These are phyloP conservation scores for Coemansia sp. DNA, from an alignment of 192 early-diverging fungal genomes.

Conservation along the genomic window DNA sequence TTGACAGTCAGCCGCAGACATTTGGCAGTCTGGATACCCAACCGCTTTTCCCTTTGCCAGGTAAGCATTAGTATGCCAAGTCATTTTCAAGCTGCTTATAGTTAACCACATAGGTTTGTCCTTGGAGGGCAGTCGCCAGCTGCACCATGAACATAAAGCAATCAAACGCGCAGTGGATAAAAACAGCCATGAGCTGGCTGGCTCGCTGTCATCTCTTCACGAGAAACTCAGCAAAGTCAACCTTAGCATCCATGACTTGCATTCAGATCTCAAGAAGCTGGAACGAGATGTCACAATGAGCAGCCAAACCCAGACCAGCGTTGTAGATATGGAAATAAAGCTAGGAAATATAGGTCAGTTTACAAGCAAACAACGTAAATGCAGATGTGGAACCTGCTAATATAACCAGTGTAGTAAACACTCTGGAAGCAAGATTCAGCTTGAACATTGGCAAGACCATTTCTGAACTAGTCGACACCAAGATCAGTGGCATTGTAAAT, in stretches of 20 bases:
- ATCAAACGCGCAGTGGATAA: constrained; percentile 38
- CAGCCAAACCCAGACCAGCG: constrained; percentile 12
- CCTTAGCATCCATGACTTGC: constrained; percentile 44
- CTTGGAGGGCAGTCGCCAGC: constrained; percentile 24
- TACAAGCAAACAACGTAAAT: too few species aligned
- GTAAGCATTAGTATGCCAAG: constrained; percentile 6
- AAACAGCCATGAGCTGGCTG: constrained; percentile 18
- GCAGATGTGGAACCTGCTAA: background rate
- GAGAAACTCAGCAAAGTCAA: constrained; percentile 49
- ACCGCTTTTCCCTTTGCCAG: constrained; percentile 8
- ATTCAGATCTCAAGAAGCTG: constrained; percentile 45
- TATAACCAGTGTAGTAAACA: constrained; percentile 9
- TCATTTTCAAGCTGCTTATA: background rate
- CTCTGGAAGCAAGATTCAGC: constrained; percentile 15
- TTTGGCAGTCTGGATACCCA: constrained; percentile 16
- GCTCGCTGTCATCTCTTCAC: constrained; percentile 36
- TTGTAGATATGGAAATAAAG: constrained; percentile 41
- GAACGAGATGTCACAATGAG: constrained; percentile 30
- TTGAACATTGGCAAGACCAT: constrained; percentile 3
- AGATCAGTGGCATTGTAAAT: background rate
- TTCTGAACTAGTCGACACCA: constrained; percentile 3
- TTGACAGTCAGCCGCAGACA: constrained; percentile 30
- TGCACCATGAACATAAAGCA: constrained; percentile 40
- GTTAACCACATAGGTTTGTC: background rate
- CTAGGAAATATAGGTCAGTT: constrained; percentile 35